Conservation (phyloP, 306 rosid genomes). For the Nissolia schottii region DNA sequence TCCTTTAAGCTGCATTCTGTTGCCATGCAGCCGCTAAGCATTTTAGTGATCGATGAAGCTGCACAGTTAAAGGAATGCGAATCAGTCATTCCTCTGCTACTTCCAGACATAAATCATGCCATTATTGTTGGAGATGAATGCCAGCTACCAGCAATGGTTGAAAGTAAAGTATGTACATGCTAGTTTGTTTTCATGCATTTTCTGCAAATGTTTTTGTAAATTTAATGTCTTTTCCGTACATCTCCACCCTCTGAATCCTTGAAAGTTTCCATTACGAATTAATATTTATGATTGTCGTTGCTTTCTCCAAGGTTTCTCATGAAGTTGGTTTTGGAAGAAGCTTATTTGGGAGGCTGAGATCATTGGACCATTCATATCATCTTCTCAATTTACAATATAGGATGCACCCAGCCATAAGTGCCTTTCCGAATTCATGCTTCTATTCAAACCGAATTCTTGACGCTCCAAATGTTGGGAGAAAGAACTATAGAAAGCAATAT, state of each 20-base stretch:
- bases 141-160: conserved; percentile 53
- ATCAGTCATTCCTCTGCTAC: conserved; percentile 43
- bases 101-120: conserved; percentile 44
- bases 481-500: conserved; percentile 28
- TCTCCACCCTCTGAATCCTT: too few relatives aligned
- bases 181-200: background rate
- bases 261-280: background rate
- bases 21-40: conserved; percentile 32
- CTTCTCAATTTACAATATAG: conserved; percentile 58
- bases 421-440: conserved; percentile 53
- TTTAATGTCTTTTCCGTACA: too few relatives aligned
- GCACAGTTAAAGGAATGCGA: conserved; percentile 69
- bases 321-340: conserved; percentile 71
- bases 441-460: conserved; percentile 40
- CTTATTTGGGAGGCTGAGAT: conserved; percentile 55
- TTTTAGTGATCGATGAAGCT: conserved; percentile 74
- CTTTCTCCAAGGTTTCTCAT: conserved; percentile 36
- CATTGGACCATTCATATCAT: conserved; percentile 31
- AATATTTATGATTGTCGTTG: background rate
- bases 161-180: conserved; percentile 46
- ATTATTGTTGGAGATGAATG: conserved; percentile 72
- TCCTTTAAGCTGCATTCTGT: conserved; percentile 40
- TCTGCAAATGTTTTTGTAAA: too few relatives aligned
- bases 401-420: conserved; percentile 71
- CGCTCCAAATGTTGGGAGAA: conserved; percentile 43